Evolutionary conservation across 2,329 filamentous ascomycete species (phyloP).

Genomic region (Didymellaceae sp.): DNA sequence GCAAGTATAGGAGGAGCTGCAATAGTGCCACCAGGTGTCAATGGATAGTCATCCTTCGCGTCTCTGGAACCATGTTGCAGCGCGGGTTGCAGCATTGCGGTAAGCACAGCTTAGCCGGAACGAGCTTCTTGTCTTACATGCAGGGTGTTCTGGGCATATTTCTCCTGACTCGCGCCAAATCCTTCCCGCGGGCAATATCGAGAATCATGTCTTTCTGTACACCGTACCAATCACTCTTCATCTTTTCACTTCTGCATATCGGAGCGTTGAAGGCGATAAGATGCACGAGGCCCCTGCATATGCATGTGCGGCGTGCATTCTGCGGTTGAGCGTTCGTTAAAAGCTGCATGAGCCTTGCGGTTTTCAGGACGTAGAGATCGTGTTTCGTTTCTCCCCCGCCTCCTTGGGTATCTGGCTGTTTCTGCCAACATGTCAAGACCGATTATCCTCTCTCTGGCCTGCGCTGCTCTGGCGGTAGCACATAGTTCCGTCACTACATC

Average conservation of each 20-base stretch:
- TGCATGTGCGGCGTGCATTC: neutral
- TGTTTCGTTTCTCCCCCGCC: constrained; percentile 1
- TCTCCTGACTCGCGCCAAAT: constrained; percentile 29
- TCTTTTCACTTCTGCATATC: constrained; percentile 16
- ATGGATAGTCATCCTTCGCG: constrained; percentile 20
- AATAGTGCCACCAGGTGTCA: no score
- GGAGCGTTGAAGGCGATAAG: constrained; percentile 8
- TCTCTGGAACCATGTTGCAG: neutral
- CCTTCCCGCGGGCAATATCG: constrained; percentile 18
- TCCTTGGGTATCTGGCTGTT: neutral
- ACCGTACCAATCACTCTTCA: neutral
- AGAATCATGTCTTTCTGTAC: neutral
- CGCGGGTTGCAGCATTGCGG: neutral
- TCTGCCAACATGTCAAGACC: constrained; percentile 24
- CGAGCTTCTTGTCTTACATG: constrained; percentile 21
- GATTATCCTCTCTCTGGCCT: constrained; percentile 21
- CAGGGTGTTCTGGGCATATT: constrained; percentile 22
- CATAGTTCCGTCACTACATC: constrained; percentile 23
- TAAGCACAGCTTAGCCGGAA: constrained; percentile 7
- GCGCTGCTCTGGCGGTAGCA: constrained; percentile 23
- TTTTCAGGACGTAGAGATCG: neutral
- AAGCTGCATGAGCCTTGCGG: neutral
- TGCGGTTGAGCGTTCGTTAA: neutral
- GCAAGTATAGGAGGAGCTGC: no score
- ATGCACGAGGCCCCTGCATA: neutral